Evolutionary conservation across 176 grass and related monocot species (phyloP), one percentile per base, ranked within the genome.

Genomic region (Oryza brachyantha): DNA sequence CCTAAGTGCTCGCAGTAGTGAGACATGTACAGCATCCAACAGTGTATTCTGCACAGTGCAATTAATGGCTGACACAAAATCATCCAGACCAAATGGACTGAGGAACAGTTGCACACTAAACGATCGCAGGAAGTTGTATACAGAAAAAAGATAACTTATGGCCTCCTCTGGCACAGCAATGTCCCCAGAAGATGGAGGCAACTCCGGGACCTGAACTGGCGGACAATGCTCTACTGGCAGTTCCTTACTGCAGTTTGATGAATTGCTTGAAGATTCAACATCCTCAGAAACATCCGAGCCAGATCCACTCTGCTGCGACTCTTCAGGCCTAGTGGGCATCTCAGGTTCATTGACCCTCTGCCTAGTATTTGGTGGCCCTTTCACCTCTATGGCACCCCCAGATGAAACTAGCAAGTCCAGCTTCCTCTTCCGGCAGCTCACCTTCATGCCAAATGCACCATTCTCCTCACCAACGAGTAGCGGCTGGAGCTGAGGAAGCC

Each of bases 341-440:
- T 91, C 73, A 1, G 61, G 48, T 1, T 37, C 70, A 82, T 87
- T 85, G 41, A 84, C 91, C 77, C 31, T 94, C 32, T 74, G 90
- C 76, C 76, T 88, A 13, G 10, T 84, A 65, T n/a, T 38, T 58
- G 77, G 35, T 10, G 77, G 86, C 9, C 13, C 77, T 70, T 77
- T 73, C 59, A 84, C 75, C 64, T 64, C 79, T 1, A 4, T 74
- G 54, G 34, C 68, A 25, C 35, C 36, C 12, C 76, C 87, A 1
- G 80, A 92, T 10, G 79, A 90, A 74, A 88, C 87, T 45, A 97
- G 63, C 71, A 87, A 64, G 75, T 93, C 93, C 42, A 97, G 88
- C 68, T 97, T 97, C 83, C 93, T 97, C 83, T 97, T 97, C 73
- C 88, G 83, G 75, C 93, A 93, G 55, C 85, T 97, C 46, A 93